These are phyloP conservation scores for Chloromonas sp. DNA, from an alignment of 163 green algal species.

Conservation along the genomic window DNA sequence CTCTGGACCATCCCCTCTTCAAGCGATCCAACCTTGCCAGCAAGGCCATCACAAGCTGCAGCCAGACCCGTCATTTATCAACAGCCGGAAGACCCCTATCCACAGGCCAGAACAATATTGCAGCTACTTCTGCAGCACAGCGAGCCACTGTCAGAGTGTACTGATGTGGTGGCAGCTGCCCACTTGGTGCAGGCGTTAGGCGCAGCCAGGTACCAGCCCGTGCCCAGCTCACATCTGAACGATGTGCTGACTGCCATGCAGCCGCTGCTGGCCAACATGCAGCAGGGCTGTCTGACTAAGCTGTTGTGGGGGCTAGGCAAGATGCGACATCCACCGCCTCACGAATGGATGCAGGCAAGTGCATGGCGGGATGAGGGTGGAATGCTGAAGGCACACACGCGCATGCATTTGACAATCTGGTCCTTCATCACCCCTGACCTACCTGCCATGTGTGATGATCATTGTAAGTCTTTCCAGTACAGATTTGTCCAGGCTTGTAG, in stretches of 20 bases:
- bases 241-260: neutral
- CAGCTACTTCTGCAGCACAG: neutral
- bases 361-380: no score
- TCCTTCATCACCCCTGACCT: neutral
- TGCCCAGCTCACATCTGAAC: neutral
- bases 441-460: neutral
- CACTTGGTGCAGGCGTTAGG: neutral
- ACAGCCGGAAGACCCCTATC: neutral
- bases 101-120: neutral
- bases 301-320: neutral
- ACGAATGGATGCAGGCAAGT: neutral
- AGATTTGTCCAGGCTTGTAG: neutral
- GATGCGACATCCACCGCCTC: neutral
- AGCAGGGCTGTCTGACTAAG: neutral
- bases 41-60: neutral
- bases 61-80: neutral
- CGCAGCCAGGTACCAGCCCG: neutral
- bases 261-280: neutral
- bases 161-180: neutral
- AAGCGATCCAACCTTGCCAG: neutral
- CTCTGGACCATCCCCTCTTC: neutral
- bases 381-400: no score
- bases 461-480: neutral
- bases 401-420: neutral
- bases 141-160: neutral